Evolutionary conservation across 2,329 filamentous ascomycete species (phyloP).

Genomic region (Rutstroemia sydowiana): DNA sequence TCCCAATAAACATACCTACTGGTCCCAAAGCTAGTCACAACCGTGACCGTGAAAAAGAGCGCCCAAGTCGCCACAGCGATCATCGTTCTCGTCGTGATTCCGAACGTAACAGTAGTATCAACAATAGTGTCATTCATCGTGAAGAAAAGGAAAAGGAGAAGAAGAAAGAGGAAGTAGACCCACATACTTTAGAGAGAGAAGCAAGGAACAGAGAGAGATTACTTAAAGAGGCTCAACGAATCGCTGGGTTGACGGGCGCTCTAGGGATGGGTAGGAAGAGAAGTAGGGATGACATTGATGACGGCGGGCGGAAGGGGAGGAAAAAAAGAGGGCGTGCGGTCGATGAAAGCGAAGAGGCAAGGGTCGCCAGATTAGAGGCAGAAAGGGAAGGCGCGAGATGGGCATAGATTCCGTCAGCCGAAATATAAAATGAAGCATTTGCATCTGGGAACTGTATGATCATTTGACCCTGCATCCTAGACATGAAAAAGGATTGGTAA

Average conservation of each 20-base stretch:
- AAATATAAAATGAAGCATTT: too few species aligned
- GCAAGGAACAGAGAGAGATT: slow-evolving; percentile 58
- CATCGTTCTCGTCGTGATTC: slow-evolving; percentile 34
- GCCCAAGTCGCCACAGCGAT: slow-evolving; percentile 17
- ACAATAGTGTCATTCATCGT: not conserved
- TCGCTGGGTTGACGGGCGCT: slow-evolving; percentile 44
- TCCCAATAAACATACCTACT: slow-evolving; percentile 27
- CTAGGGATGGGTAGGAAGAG: slow-evolving; percentile 33
- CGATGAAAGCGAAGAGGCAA: slow-evolving; percentile 28
- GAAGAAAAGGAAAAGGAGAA: slow-evolving; percentile 10
- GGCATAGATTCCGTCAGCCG: too few species aligned
- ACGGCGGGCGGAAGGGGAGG: slow-evolving; percentile 37
- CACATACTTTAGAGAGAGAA: slow-evolving; percentile 62
- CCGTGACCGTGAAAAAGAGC: slow-evolving; percentile 22
- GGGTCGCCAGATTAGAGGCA: slow-evolving; percentile 42
- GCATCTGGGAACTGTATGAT: too few species aligned
- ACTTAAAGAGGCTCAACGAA: slow-evolving; percentile 60
- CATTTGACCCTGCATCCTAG: too few species aligned
- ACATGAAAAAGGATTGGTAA: too few species aligned
- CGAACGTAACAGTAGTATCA: slow-evolving; percentile 13
- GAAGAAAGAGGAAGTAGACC: slow-evolving; percentile 21
- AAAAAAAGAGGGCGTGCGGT: too few species aligned
- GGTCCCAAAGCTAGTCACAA: slow-evolving; percentile 19
- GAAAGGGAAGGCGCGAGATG: slow-evolving; percentile 46
- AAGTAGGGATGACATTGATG: slow-evolving; percentile 38